Evolutionary conservation across 2,329 filamentous ascomycete genomes (phyloP), one percentile per base, ranked within the genome.

Genomic region (Coniochaeta sp.): DNA sequence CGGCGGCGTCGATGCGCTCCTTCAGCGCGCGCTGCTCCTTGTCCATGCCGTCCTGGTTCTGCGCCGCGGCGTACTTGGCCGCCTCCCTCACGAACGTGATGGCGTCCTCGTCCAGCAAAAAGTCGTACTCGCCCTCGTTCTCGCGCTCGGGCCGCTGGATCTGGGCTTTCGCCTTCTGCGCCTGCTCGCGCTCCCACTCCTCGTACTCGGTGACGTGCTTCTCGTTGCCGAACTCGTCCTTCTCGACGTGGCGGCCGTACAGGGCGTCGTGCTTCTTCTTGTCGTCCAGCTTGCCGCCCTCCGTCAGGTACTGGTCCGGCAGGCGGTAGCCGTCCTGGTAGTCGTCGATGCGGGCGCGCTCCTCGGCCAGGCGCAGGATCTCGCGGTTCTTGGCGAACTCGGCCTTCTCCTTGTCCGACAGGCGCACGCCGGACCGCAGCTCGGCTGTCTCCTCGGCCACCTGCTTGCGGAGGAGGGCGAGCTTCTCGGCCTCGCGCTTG

Each of bases 301-400:
- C 92, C 0, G 90, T 96, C 63, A 96, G 93, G 70, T 96, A 96
- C 71, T 97, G 92, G 64, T 97, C 93, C 0, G 93, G 95, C 77
- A 99, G 88, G 65, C 88, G 83, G 74, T 98, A 99, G 2, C 93
- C 93, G 76, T 97, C 93, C 22, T 88, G 84, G 72, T 96, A 87
- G 66, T 98, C 93, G 70, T 98, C 93, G 64, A 99, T 96, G 50
- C 85, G 84, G 59, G 93, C 78, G 24, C 93, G 83, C 71, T 96
- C 91, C 74, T 97, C 90, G 1, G 91, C 91, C 47, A 96, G 79
- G 38, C 88, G 82, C 47, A 96, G 75, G 28, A 93, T 81, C 73
- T 98, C 91, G 54, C 90, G 80, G 69, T 98, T 98, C 69, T 91
- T 88, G 2, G 89, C 88, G 71, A 99, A 98, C 64, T 96, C 91